These are phyloP conservation scores for Komagataea norvegica DNA, from an alignment of 1,139 yeast species.

Conservation along the genomic window DNA sequence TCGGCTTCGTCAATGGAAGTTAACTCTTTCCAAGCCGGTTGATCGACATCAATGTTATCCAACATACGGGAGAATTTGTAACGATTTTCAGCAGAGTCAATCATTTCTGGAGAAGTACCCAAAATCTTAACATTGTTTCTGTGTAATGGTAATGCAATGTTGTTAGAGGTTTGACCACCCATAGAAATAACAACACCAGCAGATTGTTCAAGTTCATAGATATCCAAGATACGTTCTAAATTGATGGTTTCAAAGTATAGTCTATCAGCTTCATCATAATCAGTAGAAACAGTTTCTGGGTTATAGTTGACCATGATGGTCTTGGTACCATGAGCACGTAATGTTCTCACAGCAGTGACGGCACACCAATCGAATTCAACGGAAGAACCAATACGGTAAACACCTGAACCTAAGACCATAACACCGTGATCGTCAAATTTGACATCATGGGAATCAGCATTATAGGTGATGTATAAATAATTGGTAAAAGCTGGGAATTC, in stretches of 20 bases:
- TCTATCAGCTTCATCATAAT: conserved; percentile 97
- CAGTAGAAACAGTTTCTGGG: conserved; percentile 98
- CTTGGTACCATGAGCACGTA: conserved; percentile 81
- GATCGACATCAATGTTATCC: conserved; percentile 95
- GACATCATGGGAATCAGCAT: conserved; percentile 87
- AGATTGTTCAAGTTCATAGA: conserved; percentile 88
- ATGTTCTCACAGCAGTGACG: conserved; percentile 89
- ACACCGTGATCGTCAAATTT: conserved; percentile 80
- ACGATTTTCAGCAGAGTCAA: conserved; percentile 97
- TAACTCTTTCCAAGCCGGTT: conserved; percentile 98
- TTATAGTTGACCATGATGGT: conserved; percentile 97
- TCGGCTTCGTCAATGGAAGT: conserved; percentile 94
- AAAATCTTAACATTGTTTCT: conserved; percentile 93
- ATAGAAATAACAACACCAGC: conserved; percentile 92
- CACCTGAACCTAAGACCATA: conserved; percentile 92
- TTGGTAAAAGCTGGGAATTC: conserved; percentile 98
- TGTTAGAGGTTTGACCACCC: conserved; percentile 99
- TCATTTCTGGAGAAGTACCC: conserved; percentile 98
- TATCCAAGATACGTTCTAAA: conserved; percentile 91
- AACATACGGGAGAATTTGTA: conserved; percentile 97
- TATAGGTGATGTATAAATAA: conserved; percentile 91
- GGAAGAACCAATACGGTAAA: conserved; percentile 90
- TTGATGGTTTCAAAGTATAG: conserved; percentile 94
- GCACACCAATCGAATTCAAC: conserved; percentile 98
- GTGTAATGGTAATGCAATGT: conserved; percentile 89